Percentiles rank a stretch among this genome's conserved stretches.
Evolutionary conservation across 441 rosid genomes (phyloP).

Genomic region (Brassica hybrid): DNA sequence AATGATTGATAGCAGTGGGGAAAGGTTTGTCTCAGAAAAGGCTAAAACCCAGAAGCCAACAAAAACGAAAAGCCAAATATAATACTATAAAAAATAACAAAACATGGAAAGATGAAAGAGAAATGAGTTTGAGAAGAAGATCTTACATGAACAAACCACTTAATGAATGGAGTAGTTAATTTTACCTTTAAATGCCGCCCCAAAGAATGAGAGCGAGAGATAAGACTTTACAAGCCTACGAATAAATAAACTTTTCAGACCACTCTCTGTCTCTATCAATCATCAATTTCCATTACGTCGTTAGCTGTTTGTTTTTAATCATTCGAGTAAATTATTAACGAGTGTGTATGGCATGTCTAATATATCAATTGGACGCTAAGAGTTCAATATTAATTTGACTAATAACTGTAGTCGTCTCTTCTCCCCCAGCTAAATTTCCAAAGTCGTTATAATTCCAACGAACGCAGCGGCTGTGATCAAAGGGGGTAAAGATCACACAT

Average conservation of each 20-base stretch:
- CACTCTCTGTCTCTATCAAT: background rate
- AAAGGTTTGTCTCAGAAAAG: constrained; percentile 15
- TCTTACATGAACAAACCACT: constrained; percentile 9
- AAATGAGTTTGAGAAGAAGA: constrained; percentile 4
- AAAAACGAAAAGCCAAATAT: constrained; percentile 17
- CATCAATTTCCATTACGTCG: background rate
- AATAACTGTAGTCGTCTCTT: background rate
- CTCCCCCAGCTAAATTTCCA: background rate
- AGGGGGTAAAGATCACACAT: background rate
- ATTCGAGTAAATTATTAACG: background rate
- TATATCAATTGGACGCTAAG: background rate
- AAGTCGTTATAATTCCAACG: background rate
- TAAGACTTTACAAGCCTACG: too few relatives aligned
- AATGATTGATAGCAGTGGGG: constrained; percentile 6
- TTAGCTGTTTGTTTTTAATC: background rate
- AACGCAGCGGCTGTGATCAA: background rate
- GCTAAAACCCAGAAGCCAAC: constrained; percentile 36
- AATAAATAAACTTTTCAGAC: background rate
- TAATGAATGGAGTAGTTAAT: background rate
- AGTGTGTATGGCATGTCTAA: background rate
- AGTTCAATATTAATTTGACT: background rate
- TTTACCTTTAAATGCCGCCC: background rate
- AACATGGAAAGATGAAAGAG: background rate
- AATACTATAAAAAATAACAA: background rate
- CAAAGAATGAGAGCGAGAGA: background rate